These are phyloP conservation scores for Podila clonocystis DNA, from an alignment of 192 early-diverging fungal species.

Conservation along the genomic window DNA sequence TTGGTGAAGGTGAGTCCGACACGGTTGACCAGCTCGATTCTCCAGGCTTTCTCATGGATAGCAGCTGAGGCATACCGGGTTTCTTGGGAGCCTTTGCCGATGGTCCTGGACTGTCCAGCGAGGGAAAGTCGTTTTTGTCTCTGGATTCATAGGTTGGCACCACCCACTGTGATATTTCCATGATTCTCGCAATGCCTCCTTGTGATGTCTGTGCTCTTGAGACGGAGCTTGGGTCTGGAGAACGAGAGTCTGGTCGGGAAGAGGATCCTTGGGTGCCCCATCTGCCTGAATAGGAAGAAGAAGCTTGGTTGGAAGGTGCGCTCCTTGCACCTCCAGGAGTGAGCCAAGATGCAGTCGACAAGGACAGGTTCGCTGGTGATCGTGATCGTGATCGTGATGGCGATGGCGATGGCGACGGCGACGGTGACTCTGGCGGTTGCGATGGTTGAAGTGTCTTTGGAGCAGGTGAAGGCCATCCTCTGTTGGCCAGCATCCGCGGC, in stretches of 20 bases:
- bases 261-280: not conserved
- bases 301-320: not conserved
- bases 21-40: not conserved
- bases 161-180: constrained; percentile 19
- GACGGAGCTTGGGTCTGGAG: no score
- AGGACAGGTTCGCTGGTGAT: not conserved
- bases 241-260: not conserved
- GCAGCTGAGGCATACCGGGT: constrained; percentile 14
- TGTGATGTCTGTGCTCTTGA: not conserved
- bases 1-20: not conserved
- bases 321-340: not conserved
- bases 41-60: constrained; percentile 1
- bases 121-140: constrained; percentile 23
- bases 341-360: not conserved
- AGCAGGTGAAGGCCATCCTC: not conserved
- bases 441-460: no score
- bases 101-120: not conserved
- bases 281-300: not conserved
- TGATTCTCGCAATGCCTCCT: not conserved
- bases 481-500: not conserved
- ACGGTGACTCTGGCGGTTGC: no score
- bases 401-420: no score
- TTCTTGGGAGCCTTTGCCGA: not conserved
- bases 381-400: not conserved
- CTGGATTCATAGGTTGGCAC: constrained; percentile 10